Base-by-base conservation (phyloP, 1,139 yeast genomes). In the Schizosaccharomyces versatilis region DNA sequence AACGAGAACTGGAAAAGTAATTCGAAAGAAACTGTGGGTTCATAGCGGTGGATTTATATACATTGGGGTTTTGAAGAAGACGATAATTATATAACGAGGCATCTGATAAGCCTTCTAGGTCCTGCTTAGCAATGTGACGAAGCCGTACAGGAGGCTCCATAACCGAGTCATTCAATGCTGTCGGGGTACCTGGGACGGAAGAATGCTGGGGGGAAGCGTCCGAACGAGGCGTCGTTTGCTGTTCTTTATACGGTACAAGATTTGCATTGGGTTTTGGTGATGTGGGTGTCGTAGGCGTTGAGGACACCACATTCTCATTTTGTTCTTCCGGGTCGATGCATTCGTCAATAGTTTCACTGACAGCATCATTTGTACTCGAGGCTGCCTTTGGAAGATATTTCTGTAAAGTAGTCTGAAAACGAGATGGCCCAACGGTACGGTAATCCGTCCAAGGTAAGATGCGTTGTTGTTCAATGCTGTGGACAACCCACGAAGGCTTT, bases 401-500 rank as follows among this genome's bases (percentile, higher is more conserved):
- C 32, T 24, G 32, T 24, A 24, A 24, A 3, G 32, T 17, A 19
- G 49, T 19, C 41, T 55, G 57, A 12, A 39, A 19, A 19, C 47
- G 5, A 5, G 44, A 54, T 15, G 54, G 48, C 10, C 47, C 52
- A 7, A 77, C 70, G 12, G 85, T 72, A 52, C 80, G 67, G 64
- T 77, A 90, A 19, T 75, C 73, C 32, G 72, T 71, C 96, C 97
- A 88, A 53, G 79, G 78, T 24, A 80, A 66, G 12, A 80, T 61
- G 55, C 64, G 67, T 0, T 73, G 70, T 9, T 66, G 63, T 1
- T 69, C 68, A 2, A 85, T 71, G 54, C 82, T 75, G 48, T 85
- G 85, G 0, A 73, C 71, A 1, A 90, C 73, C 98, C 98, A 90
- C 52, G 73, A 73, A 0, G 97, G 95, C 58, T 68, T 74, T 1